phyloP scores from a whole-genome alignment of 805 yeast species.

The Suhomyces emberorum region DNA sequence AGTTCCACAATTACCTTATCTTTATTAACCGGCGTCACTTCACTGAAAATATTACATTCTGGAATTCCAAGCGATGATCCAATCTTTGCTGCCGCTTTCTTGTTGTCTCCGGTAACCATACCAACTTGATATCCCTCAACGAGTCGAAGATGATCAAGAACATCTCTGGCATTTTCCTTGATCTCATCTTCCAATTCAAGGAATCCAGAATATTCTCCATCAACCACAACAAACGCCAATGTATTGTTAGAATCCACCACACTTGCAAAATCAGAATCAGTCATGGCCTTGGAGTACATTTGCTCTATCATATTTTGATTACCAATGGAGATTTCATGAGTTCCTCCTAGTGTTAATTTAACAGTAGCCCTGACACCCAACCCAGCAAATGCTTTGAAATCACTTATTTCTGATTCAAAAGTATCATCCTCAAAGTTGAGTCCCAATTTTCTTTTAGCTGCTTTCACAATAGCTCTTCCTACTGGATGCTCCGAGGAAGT shows the following conservation, averaged over 20 bases:
- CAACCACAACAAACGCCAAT: constrained; percentile 54
- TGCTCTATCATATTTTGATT: constrained; percentile 40
- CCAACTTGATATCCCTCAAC: constrained; percentile 60
- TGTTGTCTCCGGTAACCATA: constrained; percentile 87
- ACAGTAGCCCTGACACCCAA: constrained; percentile 43
- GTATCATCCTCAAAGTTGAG: constrained; percentile 31
- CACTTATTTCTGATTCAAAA: constrained; percentile 27
- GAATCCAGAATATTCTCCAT: constrained; percentile 59
- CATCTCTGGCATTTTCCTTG: constrained; percentile 60
- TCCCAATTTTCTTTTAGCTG: constrained; percentile 25
- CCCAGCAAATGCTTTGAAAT: constrained; percentile 41
- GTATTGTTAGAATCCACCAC: constrained; percentile 35
- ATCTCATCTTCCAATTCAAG: constrained; percentile 66
- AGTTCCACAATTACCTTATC: constrained; percentile 60
- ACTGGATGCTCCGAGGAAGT: constrained; percentile 81
- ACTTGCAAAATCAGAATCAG: constrained; percentile 4
- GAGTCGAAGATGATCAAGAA: constrained; percentile 51
- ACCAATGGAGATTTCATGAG: constrained; percentile 49
- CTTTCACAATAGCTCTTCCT: constrained; percentile 62
- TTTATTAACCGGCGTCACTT: constrained; percentile 74
- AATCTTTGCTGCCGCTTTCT: constrained; percentile 56
- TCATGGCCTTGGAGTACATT: constrained; percentile 14
- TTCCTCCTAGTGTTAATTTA: constrained; percentile 23
- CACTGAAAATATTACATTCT: constrained; percentile 62
- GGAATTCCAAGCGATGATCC: constrained; percentile 70